phyloP scores from a whole-genome alignment of 805 yeast species.

The Brettanomyces anomalus region DNA sequence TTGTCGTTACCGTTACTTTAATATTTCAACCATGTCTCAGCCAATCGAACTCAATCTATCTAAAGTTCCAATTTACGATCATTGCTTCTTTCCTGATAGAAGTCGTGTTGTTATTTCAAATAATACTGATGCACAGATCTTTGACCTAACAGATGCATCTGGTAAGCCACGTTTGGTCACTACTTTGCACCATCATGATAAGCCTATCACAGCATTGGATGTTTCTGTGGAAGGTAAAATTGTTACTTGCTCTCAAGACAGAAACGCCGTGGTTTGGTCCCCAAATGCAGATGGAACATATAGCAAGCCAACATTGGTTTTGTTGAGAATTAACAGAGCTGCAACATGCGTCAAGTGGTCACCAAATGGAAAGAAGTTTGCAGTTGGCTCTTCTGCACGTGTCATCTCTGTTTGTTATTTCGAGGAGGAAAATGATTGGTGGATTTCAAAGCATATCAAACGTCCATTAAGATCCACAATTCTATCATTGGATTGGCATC shows the following conservation, averaged over 20 bases:
- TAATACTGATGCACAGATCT: conserved; percentile 67
- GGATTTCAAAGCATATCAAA: conserved; percentile 97
- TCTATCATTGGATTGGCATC: conserved; percentile 84
- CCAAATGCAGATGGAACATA: conserved; percentile 44
- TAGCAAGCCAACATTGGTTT: conserved; percentile 81
- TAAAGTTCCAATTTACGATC: conserved; percentile 83
- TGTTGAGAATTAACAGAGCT: conserved; percentile 87
- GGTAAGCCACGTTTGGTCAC: conserved; percentile 56
- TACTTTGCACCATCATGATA: conserved; percentile 76
- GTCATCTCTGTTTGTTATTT: conserved; percentile 93
- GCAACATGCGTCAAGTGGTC: conserved; percentile 95
- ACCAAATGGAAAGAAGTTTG: conserved; percentile 90
- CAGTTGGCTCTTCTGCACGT: conserved; percentile 94
- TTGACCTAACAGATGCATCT: conserved; percentile 37
- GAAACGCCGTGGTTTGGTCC: conserved; percentile 97
- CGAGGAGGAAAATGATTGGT: conserved; percentile 96
- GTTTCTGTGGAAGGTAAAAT: conserved; percentile 81
- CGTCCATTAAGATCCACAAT: conserved; percentile 89
- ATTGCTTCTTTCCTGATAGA: conserved; percentile 69
- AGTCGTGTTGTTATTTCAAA: conserved; percentile 70
- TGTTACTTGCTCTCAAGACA: conserved; percentile 94
- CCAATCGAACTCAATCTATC: conserved; percentile 43
- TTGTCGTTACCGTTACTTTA: too few species aligned
- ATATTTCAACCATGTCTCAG: conserved; percentile 16
- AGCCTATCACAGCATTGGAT: conserved; percentile 90